Evolutionary conservation across 164 flowering plant species (phyloP).

Genomic region (Stephania japonica): DNA sequence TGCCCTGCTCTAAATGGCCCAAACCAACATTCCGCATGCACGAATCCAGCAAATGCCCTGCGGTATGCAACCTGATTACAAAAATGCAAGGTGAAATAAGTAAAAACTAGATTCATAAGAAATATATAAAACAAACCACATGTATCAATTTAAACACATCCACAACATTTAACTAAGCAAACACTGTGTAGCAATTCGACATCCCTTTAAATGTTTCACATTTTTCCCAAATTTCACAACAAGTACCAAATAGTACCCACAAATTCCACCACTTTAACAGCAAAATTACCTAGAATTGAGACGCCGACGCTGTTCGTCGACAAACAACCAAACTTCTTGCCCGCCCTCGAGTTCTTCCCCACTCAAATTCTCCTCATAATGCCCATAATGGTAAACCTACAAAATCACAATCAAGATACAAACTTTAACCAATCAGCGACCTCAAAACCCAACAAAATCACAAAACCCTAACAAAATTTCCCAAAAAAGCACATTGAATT

Average conservation of each 20-base stretch:
- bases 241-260: background rate
- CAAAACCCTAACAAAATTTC: background rate
- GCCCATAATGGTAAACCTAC: conserved; percentile 75
- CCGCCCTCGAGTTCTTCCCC: conserved; percentile 34
- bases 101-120: background rate
- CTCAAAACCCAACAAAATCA: background rate
- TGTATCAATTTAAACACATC: background rate
- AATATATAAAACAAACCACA: background rate
- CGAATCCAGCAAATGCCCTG: conserved; percentile 79
- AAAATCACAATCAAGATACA: background rate
- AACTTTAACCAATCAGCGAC: background rate
- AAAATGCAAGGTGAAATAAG: background rate
- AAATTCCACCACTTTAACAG: background rate
- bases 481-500: background rate
- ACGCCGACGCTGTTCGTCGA: conserved; percentile 54
- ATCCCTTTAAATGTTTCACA: background rate
- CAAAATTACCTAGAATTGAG: conserved; percentile 63
- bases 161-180: background rate
- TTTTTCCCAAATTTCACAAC: background rate
- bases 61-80: conserved; percentile 69
- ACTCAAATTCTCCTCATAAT: conserved; percentile 38
- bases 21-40: conserved; percentile 62
- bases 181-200: background rate
- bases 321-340: conserved; percentile 41
- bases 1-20: conserved; percentile 55